Percentiles rank a stretch among this genome's conserved stretches.
Conservation (phyloP, 192 early-diverging fungal genomes). For the Bifiguratus adelaidae region DNA sequence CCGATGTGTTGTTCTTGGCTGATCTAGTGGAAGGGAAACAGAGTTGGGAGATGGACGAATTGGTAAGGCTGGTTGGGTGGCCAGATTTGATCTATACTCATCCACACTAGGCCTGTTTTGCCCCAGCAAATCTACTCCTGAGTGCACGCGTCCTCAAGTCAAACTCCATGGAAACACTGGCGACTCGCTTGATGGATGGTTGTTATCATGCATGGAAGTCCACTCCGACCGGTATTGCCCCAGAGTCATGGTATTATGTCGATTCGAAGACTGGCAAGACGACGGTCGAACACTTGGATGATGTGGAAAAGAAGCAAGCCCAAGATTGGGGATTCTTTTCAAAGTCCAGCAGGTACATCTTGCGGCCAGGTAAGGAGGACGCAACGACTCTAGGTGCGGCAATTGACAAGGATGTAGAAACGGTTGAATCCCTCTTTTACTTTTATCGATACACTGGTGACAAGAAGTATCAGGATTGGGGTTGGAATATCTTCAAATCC, state of each 20-base stretch:
- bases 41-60: conserved; percentile 8
- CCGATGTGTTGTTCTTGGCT: conserved; percentile 3
- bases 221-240: conserved; percentile 36
- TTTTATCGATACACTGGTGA: conserved; percentile 67
- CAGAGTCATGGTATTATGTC: conserved; percentile 29
- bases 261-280: neutral
- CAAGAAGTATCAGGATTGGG: conserved; percentile 48
- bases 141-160: conserved; percentile 25
- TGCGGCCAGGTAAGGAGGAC: conserved; percentile 34
- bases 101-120: conserved; percentile 40
- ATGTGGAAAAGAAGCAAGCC: neutral
- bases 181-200: conserved; percentile 22
- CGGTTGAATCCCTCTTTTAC: conserved; percentile 60
- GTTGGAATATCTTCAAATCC: conserved; percentile 50
- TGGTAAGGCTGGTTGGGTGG: conserved; percentile 1
- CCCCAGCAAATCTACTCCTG: conserved; percentile 34
- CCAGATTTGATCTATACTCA: neutral
- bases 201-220: conserved; percentile 34
- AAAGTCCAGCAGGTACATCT: conserved; percentile 15
- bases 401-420: conserved; percentile 39
- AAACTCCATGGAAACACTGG: conserved; percentile 16
- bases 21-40: neutral
- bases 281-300: conserved; percentile 4
- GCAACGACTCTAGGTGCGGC: neutral
- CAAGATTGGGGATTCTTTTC: conserved; percentile 3